Percentiles rank a stretch among this genome's conserved stretches.
These are phyloP conservation scores for Phytophthora boehmeriae DNA, from an alignment of 352 stramenopile genomes.

Conservation along the genomic window DNA sequence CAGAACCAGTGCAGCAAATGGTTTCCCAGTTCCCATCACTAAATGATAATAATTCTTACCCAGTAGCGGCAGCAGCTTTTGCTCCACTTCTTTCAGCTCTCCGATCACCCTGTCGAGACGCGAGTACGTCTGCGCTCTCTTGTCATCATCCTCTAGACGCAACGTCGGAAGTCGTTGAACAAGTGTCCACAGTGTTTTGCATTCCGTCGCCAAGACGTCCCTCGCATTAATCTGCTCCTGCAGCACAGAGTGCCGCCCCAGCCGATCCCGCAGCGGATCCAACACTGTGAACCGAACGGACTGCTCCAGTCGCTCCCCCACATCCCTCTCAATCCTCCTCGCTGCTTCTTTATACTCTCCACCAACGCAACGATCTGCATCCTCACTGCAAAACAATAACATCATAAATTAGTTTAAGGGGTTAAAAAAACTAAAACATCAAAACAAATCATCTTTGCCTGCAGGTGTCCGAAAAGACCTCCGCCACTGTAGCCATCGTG, in stretches of 20 bases:
- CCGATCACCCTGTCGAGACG: constrained; percentile 46
- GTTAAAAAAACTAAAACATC: constrained; percentile 8
- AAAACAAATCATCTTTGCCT: constrained; percentile 26
- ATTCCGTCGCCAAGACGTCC: constrained; percentile 30
- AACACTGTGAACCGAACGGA: constrained; percentile 80
- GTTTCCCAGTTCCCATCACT: no score
- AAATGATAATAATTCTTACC: constrained; percentile 27
- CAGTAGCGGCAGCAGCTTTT: constrained; percentile 45
- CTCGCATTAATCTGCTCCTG: constrained; percentile 37
- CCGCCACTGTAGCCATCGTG: constrained; percentile 55
- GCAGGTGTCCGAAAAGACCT: constrained; percentile 62
- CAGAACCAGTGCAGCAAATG: no score
- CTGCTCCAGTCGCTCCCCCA: constrained; percentile 74
- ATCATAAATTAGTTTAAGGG: constrained; percentile 6
- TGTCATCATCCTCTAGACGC: constrained; percentile 52
- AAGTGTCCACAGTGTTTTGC: constrained; percentile 23
- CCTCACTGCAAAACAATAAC: constrained; percentile 19
- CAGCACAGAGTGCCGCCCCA: constrained; percentile 61
- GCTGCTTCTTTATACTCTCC: constrained; percentile 55
- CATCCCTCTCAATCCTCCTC: constrained; percentile 59
- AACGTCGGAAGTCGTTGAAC: constrained; percentile 42
- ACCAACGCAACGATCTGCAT: constrained; percentile 23
- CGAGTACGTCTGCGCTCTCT: constrained; percentile 35
- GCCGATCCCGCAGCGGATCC: constrained; percentile 57
- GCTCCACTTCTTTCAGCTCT: constrained; percentile 45